Conservation (phyloP, 345 rosid species). For the Eucalyptus virginea region DNA sequence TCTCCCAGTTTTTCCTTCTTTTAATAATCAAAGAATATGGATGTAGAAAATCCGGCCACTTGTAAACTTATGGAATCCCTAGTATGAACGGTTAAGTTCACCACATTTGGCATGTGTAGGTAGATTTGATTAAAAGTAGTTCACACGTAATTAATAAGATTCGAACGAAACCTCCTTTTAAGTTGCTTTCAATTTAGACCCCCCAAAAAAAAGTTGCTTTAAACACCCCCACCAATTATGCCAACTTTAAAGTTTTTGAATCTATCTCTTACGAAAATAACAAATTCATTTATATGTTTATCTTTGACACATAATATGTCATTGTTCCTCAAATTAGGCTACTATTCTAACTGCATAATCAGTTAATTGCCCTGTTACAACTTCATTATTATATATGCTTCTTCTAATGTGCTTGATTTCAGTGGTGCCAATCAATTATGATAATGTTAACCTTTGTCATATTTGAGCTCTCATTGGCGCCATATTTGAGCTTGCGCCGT, state of each 20-base stretch:
- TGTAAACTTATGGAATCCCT: background rate
- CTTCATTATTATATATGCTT: background rate
- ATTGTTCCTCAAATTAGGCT: background rate
- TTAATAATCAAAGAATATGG: background rate
- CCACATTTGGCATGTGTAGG: background rate
- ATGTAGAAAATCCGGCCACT: background rate
- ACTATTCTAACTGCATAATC: background rate
- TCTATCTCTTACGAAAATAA: background rate
- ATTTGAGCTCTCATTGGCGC: background rate
- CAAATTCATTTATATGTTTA: background rate
- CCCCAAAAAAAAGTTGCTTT: background rate
- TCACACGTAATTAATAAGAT: rapidly evolving
- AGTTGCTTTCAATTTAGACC: background rate
- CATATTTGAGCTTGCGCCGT: background rate
- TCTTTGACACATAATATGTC: background rate
- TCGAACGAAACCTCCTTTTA: background rate
- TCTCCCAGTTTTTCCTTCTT: background rate
- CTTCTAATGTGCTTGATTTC: background rate
- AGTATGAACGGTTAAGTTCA: background rate
- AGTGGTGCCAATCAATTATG: background rate
- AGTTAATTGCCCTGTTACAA: background rate
- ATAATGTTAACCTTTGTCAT: background rate
- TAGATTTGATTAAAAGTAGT: background rate
- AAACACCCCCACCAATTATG: background rate
- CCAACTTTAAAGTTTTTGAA: background rate